These are phyloP conservation scores for Nakaseomyces glabratus DNA, from an alignment of 1,139 yeast species.

Conservation along the genomic window DNA sequence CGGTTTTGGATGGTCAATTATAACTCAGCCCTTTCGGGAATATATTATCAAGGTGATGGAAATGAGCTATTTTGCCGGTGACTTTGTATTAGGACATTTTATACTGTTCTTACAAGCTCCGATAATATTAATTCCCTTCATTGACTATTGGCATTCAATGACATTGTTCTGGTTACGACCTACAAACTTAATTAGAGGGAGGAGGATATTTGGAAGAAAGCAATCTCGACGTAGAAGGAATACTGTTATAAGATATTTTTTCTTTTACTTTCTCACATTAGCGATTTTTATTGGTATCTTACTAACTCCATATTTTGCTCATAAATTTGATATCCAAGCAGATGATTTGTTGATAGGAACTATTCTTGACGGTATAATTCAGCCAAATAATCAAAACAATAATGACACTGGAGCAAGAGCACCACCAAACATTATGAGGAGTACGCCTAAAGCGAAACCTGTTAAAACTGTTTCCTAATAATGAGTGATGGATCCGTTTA, in stretches of 20 bases:
- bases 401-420: slow-evolving; percentile 51
- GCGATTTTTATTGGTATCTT: slow-evolving; percentile 34
- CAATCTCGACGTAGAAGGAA: slow-evolving; percentile 34
- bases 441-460: slow-evolving; percentile 24
- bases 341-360: slow-evolving; percentile 16
- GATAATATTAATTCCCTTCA: slow-evolving; percentile 53
- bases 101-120: slow-evolving; percentile 56
- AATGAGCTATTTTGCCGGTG: slow-evolving; percentile 58
- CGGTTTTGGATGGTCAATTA: slow-evolving; percentile 48
- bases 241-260: slow-evolving; percentile 35
- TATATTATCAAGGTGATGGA: slow-evolving; percentile 59
- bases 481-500: slow-evolving; percentile 8
- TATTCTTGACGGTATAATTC: slow-evolving; percentile 37
- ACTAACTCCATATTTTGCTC: slow-evolving; percentile 37
- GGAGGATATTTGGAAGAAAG: slow-evolving; percentile 35
- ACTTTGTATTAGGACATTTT: slow-evolving; percentile 60
- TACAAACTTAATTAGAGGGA: slow-evolving; percentile 39
- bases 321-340: slow-evolving; percentile 22
- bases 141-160: slow-evolving; percentile 71
- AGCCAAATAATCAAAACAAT: slow-evolving; percentile 48
- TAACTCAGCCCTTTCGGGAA: slow-evolving; percentile 66
- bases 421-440: slow-evolving; percentile 23
- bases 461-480: slow-evolving; percentile 26
- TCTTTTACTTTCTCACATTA: slow-evolving; percentile 38
- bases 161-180: slow-evolving; percentile 79